Base-by-base conservation (phyloP, 2,329 filamentous ascomycete genomes). In the Celoporthe dispersa region DNA sequence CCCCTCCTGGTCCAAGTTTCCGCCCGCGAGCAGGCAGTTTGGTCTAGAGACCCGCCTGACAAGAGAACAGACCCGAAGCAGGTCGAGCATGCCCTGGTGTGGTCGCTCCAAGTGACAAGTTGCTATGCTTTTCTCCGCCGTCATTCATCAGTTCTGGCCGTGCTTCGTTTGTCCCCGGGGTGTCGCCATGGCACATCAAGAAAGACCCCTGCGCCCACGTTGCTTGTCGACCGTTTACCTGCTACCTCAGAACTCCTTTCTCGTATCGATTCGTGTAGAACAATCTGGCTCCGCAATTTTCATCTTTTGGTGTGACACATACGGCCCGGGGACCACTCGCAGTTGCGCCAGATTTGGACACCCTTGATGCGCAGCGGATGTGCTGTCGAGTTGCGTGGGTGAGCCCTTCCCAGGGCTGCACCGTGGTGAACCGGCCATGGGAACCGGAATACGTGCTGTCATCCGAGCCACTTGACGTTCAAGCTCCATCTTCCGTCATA, bases 191-290 rank as follows among this genome's bases (percentile, higher is more conserved):
- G 55, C 31, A 37, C 57, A 37, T 33, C 7, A 22, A 3, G 4
- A 37, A 35, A 8, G 35, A 4, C 25, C 51, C 51, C 31, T 55
- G 51, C n/a, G 51, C 51, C 28, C 28, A 33, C 28, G 6, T 57
- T 57, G 53, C 53, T 60, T 33, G 57, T n/a, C 33, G 33, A 60
- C 28, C 22, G n/a, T 11, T n/a, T 19, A 28, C 33, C 57, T 28
- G 12, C 31, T n/a, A 22, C 22, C 33, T 33, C 57, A 22, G 25
- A 60, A 37, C 57, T 60, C 33, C 57, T 33, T 3, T 12, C 57
- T 22, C 28, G 33, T 37, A 37, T 60, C 57, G 57, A 37, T 60
- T 37, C 57, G 57, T 33, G 28, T 59, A 48, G n/a, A 60, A 37
- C 57, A 60, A n/a, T 60, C 33, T 60, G 31, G 33, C 22, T n/a